Evolutionary conservation across 345 rosid genomes (phyloP).

Genomic region (Syzygium aqueum): DNA sequence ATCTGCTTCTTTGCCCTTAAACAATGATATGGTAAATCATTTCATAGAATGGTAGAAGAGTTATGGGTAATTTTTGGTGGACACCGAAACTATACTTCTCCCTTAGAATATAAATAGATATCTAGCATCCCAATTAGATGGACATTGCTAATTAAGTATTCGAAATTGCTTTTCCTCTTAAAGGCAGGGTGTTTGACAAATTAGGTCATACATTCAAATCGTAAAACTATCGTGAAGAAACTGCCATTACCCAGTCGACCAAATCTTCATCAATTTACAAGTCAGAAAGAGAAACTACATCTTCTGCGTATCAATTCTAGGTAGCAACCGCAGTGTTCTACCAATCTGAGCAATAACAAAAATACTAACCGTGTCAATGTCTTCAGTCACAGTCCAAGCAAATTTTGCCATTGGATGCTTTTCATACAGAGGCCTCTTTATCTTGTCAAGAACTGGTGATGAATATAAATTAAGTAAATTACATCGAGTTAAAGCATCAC

Average conservation of each 20-base stretch:
- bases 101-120: not conserved
- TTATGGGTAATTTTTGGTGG: not conserved
- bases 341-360: not conserved
- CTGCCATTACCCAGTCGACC: not conserved
- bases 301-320: not conserved
- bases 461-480: not conserved
- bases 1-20: not conserved
- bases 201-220: not conserved
- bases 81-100: not conserved
- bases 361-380: conserved; percentile 69
- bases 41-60: not conserved
- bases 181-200: not conserved
- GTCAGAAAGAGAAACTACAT: not conserved
- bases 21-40: not conserved
- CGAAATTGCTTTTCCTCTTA: not conserved
- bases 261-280: not conserved
- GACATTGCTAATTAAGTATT: not conserved
- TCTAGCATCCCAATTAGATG: not conserved
- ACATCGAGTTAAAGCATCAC: not conserved
- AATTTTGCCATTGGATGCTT: conserved; percentile 92
- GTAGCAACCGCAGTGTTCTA: not conserved
- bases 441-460: conserved; percentile 74
- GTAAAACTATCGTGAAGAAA: not conserved
- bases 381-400: conserved; percentile 86
- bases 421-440: conserved; percentile 79